Base-by-base conservation (phyloP, 176 grass and related monocot genomes). In the Carex pumila region DNA sequence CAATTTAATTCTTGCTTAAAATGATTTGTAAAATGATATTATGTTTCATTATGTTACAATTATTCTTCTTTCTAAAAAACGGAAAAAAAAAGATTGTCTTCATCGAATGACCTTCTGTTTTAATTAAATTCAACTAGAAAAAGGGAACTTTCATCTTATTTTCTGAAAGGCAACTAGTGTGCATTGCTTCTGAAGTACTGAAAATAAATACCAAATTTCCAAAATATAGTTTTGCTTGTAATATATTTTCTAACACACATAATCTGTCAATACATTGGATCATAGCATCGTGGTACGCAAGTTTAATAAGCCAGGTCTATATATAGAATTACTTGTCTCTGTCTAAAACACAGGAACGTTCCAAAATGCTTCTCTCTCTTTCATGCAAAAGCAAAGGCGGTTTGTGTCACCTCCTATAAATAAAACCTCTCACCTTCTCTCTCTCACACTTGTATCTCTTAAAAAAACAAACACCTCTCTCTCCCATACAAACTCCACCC, bases 321-420 rank as follows among this genome's bases (percentile, higher is more conserved):
- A 47, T 85, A 59, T 15, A 37, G 56, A 59, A 52, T 45, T 14
- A 54, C 36, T 58, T 57, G 57, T 49, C 30, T 72, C 57, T 85
- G 37, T 61, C 65, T 63, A 14, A 7, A 73, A 49, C 39, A 62
- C 83, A 84, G 53, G 12, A 74, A 76, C 30, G 22, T 43, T 85
- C 61, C 72, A 66, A 63, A 77, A 79, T 78, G 57, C 31, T 76
- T 85, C 71, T 70, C 65, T 84, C 41, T 73, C 81, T 70, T 72
- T 39, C 39, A 72, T 72, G 69, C 69, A 72, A 72, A 43, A 72
- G 37, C 18, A 49, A 72, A 72, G n/a, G 34, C 67, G 0, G 34
- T 53, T n/a, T 67, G 11, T 71, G 67, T 15, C 71, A 22, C 49
- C 18, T 34, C n/a, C 41, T 53, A 78, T 78, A 78, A 59, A 79